Evolutionary conservation across 1,139 yeast genomes (phyloP).

Genomic region (Yamadazyma diddensiae): DNA sequence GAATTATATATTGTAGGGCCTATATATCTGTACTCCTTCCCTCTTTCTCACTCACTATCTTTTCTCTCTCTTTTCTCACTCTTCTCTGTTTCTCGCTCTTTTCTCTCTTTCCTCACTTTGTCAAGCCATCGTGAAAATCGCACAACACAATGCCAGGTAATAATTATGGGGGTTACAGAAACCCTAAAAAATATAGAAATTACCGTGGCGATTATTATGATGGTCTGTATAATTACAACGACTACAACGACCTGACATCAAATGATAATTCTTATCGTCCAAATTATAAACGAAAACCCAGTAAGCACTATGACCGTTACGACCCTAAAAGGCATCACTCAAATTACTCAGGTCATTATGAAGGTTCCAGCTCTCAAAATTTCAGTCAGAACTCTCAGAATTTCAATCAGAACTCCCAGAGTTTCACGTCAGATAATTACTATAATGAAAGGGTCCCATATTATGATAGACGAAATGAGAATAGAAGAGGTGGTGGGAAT

Average conservation of each 20-base stretch:
- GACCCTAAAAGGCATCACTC: conserved; percentile 10
- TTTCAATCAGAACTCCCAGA: no score
- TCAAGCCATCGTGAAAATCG: no score
- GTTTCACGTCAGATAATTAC: no score
- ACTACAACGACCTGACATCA: conserved; percentile 1
- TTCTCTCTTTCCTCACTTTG: no score
- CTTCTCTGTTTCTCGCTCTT: neutral
- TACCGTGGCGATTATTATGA: conserved; percentile 9
- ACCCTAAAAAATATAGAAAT: conserved; percentile 10
- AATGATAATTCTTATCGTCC: conserved; percentile 6
- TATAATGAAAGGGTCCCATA: no score
- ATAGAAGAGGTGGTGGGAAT: conserved; percentile 3
- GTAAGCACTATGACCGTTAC: conserved; percentile 12
- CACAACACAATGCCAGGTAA: conserved; percentile 4
- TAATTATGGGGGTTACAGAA: conserved; percentile 10
- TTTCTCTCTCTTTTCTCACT: neutral
- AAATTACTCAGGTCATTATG: neutral
- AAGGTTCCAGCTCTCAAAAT: no score
- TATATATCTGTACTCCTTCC: no score
- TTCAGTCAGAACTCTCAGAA: no score
- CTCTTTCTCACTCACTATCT: no score
- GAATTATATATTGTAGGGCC: no score
- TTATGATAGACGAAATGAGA: conserved; percentile 8
- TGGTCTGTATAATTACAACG: conserved; percentile 3
- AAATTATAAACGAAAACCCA: conserved; percentile 9